Percentiles rank a stretch among this genome's conserved stretches.
These are phyloP conservation scores for Myxozyma neotropica DNA, from an alignment of 805 yeast species.

Conservation along the genomic window DNA sequence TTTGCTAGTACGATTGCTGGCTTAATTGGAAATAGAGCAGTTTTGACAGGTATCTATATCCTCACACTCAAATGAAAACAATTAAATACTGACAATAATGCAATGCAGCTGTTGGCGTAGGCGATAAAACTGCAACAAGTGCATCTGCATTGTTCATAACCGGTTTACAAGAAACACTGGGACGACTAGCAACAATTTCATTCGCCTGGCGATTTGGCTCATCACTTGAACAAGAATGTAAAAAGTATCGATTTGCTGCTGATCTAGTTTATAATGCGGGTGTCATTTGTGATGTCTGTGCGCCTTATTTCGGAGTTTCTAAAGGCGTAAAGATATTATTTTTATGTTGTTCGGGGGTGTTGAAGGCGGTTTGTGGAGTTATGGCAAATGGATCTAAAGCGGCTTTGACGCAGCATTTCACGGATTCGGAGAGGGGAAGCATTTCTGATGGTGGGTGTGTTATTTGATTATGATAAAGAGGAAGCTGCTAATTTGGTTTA, in stretches of 20 bases:
- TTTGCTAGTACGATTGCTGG: conserved; percentile 43
- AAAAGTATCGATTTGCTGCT: conserved; percentile 43
- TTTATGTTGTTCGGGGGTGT: conserved; percentile 42
- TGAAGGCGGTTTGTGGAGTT: conserved; percentile 43
- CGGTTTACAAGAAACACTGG: conserved; percentile 44
- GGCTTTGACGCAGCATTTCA: conserved; percentile 45
- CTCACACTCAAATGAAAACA: too few relatives aligned
- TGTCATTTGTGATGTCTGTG: conserved; percentile 41
- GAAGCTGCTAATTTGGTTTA: neutral
- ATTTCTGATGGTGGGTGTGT: conserved; percentile 40
- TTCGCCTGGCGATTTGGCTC: conserved; percentile 45
- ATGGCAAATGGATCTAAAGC: conserved; percentile 46
- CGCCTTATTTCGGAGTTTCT: conserved; percentile 40
- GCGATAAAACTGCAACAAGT: conserved; percentile 43
- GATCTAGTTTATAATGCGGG: conserved; percentile 44
- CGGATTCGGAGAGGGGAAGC: conserved; percentile 41
- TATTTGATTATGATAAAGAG: neutral
- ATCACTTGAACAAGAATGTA: conserved; percentile 44
- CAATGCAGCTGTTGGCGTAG: conserved; percentile 45
- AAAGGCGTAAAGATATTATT: conserved; percentile 33
- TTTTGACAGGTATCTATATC: conserved; percentile 32
- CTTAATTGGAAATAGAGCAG: conserved; percentile 43
- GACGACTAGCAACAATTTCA: conserved; percentile 43
- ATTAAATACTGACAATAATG: neutral
- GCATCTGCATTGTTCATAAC: conserved; percentile 45